These are phyloP conservation scores for Encephalitozoon intestinalis DNA, from an alignment of 371 early-diverging fungal genomes.

Conservation along the genomic window DNA sequence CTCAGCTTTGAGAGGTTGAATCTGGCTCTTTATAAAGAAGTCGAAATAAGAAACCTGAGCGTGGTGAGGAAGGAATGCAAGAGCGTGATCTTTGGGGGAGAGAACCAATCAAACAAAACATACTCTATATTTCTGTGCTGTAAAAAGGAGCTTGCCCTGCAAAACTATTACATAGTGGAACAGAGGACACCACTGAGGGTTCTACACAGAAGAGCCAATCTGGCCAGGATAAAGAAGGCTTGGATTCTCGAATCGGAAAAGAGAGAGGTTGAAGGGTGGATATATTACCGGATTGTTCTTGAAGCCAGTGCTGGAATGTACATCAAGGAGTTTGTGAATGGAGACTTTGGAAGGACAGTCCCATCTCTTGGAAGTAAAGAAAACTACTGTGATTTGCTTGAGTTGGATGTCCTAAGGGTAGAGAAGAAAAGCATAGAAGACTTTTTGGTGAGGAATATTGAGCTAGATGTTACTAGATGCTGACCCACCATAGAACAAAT, in stretches of 20 bases:
- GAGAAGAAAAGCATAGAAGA: slow-evolving; percentile 54
- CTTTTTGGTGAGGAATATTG: not conserved
- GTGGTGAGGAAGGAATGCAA: slow-evolving; percentile 28
- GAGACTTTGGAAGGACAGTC: slow-evolving; percentile 77
- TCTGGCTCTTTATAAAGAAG: slow-evolving; percentile 68
- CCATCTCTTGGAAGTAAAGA: slow-evolving; percentile 70
- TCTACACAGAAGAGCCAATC: slow-evolving; percentile 59
- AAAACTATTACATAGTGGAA: slow-evolving; percentile 60
- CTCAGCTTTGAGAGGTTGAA: slow-evolving; percentile 74
- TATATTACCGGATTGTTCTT: slow-evolving; percentile 26
- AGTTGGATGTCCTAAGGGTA: slow-evolving; percentile 73
- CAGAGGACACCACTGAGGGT: slow-evolving; percentile 90
- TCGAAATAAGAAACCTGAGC: slow-evolving; percentile 32
- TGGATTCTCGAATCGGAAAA: slow-evolving; percentile 9
- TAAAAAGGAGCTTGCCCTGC: slow-evolving; percentile 6
- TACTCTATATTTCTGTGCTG: slow-evolving; percentile 37
- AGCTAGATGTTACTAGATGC: not conserved
- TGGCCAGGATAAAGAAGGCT: slow-evolving; percentile 36
- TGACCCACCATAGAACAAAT: not conserved
- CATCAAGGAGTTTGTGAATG: slow-evolving; percentile 93
- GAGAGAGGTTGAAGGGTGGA: not conserved
- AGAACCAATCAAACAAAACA: slow-evolving; percentile 34
- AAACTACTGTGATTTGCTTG: slow-evolving; percentile 68
- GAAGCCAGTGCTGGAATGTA: slow-evolving; percentile 74
- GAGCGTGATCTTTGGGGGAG: slow-evolving; percentile 33